Base-by-base conservation (phyloP, 495 filamentous ascomycete species). In the Lichina pygmaea region DNA sequence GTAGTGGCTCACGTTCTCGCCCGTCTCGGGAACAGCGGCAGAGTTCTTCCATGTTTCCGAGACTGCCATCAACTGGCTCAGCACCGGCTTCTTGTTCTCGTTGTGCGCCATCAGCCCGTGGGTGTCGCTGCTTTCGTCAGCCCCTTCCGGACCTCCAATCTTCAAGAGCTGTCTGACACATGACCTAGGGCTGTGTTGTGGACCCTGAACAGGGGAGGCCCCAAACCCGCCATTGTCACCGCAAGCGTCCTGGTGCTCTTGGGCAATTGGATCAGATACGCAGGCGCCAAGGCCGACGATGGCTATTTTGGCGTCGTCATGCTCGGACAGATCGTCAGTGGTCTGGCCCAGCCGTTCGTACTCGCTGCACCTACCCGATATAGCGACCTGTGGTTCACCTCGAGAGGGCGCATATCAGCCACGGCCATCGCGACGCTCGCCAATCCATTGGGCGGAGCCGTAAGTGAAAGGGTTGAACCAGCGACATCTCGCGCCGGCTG, bases 221-320 rank as follows among this genome's bases (percentile, higher is more conserved):
- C 86, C 9, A 89, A 80, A 59, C 67, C 62, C 16, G 73, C 81
- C 45, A 84, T 95, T 55, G 62, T 92, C 41, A 65, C 57, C 37
- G 68, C 82, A 4, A 77, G 82, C 11, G 54, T 72, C 5, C 68
- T 97, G 13, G 63, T 83, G 12, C 66, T 95, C 2, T 52, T 74
- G 0, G 89, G 86, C 1, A 93, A 91, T 62, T 93, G 86, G 84
- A 73, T 97, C 52, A 78, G 89, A 48, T 93, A 86, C 62, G 82
- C 69, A 1, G 84, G 83, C 47, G 76, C 81, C 5, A 67, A 67
- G 51, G 64, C 71, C 0, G 60, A 62, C 33, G 61, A 61, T 10
- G 72, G 70, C 17, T 68, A 70, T 34, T 93, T 81, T 52, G 75
- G 77, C 8, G 66, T 80, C 16, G 78, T 82, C 40, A 82, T 94